These are phyloP conservation scores for Lathyrus oleraceus DNA, from an alignment of 306 rosid species.

Conservation along the genomic window DNA sequence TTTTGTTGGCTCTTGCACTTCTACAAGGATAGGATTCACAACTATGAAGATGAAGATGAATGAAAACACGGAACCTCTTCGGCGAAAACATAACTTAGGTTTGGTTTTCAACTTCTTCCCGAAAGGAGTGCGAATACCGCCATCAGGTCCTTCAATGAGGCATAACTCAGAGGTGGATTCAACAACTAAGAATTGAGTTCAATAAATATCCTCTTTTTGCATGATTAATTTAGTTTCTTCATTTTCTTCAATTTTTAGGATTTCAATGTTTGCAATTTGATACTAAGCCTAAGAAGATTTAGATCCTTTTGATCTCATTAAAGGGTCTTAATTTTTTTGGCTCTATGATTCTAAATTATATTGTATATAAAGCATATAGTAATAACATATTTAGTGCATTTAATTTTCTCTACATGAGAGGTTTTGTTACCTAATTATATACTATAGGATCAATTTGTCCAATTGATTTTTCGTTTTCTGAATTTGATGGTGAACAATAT, in stretches of 20 bases:
- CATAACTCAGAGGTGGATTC: constrained; percentile 68
- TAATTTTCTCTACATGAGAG: constrained; percentile 22
- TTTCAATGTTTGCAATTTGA: constrained; percentile 37
- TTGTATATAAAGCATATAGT: constrained; percentile 35
- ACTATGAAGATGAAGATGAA: constrained; percentile 32
- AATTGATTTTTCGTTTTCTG: constrained; percentile 1
- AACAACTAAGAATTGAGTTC: constrained; percentile 53
- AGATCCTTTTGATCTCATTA: constrained; percentile 8
- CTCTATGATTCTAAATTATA: constrained; percentile 29
- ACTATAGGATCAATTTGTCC: constrained; percentile 10
- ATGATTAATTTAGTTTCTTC: constrained; percentile 16
- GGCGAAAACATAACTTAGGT: constrained; percentile 14
- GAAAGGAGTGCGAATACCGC: constrained; percentile 63
- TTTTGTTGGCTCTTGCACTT: constrained; percentile 53
- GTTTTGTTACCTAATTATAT: not conserved
- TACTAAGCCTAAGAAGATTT: constrained; percentile 32
- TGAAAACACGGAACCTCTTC: constrained; percentile 31
- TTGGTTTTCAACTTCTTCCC: constrained; percentile 76
- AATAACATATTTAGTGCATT: constrained; percentile 30
- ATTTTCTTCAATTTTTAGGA: constrained; percentile 13
- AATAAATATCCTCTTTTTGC: constrained; percentile 1
- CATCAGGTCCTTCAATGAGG: constrained; percentile 90
- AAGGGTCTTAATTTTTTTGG: constrained; percentile 31
- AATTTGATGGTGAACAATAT: not conserved
- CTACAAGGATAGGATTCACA: constrained; percentile 55